A percentile compares a stretch with the other conserved stretches of the same genome.
Conservation (phyloP, 805 yeast genomes). For the Ogataea trehalophila region DNA sequence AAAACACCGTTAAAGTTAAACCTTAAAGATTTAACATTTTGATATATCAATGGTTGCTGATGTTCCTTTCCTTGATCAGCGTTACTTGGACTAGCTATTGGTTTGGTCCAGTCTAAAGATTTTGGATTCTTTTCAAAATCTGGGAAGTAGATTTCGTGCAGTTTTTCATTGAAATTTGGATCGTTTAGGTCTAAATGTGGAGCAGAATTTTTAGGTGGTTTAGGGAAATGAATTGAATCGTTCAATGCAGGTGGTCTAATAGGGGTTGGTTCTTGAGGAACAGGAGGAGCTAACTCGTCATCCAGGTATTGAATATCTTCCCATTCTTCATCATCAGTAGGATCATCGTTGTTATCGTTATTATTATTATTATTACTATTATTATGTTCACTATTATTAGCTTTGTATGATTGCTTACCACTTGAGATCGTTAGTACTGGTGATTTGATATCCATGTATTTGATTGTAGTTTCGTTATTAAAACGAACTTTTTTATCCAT, state of each 20-base stretch:
- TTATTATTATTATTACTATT: slow-evolving; percentile 1
- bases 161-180: slow-evolving; percentile 70
- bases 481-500: slow-evolving; percentile 28
- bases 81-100: slow-evolving; percentile 36
- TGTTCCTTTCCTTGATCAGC: slow-evolving; percentile 35
- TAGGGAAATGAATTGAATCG: slow-evolving; percentile 56
- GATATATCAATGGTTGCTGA: slow-evolving; percentile 30
- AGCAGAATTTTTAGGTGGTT: slow-evolving; percentile 26
- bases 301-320: slow-evolving; percentile 47
- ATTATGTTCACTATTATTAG: neutral
- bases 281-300: slow-evolving; percentile 44
- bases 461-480: slow-evolving; percentile 28
- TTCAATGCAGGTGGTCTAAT: neutral
- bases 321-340: slow-evolving; percentile 32
- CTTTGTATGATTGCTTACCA: neutral
- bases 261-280: slow-evolving; percentile 4
- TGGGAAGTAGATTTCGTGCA: slow-evolving; percentile 85
- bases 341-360: neutral
- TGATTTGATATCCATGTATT: slow-evolving; percentile 19
- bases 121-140: slow-evolving; percentile 79
- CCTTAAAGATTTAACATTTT: slow-evolving; percentile 57
- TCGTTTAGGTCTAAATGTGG: slow-evolving; percentile 53
- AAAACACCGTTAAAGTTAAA: slow-evolving; percentile 86
- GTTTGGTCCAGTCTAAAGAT: slow-evolving; percentile 89
- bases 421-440: neutral